phyloP scores from a whole-genome alignment of 805 yeast genomes.

The Candida multigemmis region DNA sequence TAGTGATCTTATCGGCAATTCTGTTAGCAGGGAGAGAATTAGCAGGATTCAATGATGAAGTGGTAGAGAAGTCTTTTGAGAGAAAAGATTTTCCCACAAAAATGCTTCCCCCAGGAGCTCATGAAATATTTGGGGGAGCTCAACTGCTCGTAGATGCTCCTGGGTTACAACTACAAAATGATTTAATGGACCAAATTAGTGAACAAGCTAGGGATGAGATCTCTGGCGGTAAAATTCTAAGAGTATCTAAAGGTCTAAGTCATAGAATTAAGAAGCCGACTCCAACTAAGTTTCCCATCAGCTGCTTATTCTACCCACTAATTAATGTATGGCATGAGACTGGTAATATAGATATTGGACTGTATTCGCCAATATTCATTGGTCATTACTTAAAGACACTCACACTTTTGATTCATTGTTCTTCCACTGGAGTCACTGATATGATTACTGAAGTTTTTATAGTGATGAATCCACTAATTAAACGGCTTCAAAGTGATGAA shows the following conservation, averaged over 20 bases:
- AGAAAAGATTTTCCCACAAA: constrained; percentile 25
- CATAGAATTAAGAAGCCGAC: constrained; percentile 11
- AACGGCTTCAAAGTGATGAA: constrained; percentile 13
- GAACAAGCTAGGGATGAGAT: constrained; percentile 22
- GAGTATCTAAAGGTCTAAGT: constrained; percentile 30
- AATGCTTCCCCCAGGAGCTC: constrained; percentile 39
- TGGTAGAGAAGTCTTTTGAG: constrained; percentile 25
- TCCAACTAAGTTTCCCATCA: no score
- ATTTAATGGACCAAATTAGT: constrained; percentile 20
- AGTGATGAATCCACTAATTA: constrained; percentile 17
- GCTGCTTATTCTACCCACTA: constrained; percentile 53
- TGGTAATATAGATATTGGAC: constrained; percentile 40
- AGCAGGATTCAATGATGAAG: constrained; percentile 48
- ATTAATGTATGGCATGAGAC: constrained; percentile 42
- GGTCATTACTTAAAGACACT: constrained; percentile 55
- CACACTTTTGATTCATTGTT: constrained; percentile 45
- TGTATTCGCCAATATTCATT: constrained; percentile 42
- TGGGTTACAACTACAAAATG: constrained; percentile 19
- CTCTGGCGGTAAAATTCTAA: constrained; percentile 31
- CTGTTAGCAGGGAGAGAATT: constrained; percentile 70
- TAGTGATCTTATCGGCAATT: constrained; percentile 57
- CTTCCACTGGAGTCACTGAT: constrained; percentile 44
- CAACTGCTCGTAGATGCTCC: constrained; percentile 5
- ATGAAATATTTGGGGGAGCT: constrained; percentile 25
- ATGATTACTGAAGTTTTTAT: constrained; percentile 48